Conservation (phyloP, 371 early-diverging fungal species). For the Syncephalastrum contaminatum region DNA sequence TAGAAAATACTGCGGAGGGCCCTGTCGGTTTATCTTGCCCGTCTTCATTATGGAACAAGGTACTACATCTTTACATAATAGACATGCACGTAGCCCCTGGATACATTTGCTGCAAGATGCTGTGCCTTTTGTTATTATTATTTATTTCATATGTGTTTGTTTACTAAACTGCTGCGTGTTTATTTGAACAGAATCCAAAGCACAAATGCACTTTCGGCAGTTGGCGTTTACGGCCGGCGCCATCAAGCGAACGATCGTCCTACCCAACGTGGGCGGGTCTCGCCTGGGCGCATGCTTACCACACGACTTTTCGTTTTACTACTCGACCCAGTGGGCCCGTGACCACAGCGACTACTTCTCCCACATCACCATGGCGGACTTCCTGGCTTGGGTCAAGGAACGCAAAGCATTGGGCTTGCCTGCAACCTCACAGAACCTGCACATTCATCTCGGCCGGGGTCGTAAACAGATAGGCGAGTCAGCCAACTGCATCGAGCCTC, state of each 20-base stretch:
- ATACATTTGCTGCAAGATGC: no score
- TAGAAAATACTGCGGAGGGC: conserved; percentile 36
- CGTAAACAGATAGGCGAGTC: conserved; percentile 14
- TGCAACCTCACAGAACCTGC: conserved; percentile 18
- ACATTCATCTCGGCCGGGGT: conserved; percentile 15
- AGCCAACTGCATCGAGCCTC: conserved; percentile 15
- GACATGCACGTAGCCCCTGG: neutral
- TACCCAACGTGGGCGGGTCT: conserved; percentile 33
- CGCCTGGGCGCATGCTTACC: conserved; percentile 34
- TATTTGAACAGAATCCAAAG: conserved; percentile 34
- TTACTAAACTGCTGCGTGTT: no score
- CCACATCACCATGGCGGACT: conserved; percentile 27
- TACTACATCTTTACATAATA: conserved; percentile 9
- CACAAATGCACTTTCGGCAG: conserved; percentile 41
- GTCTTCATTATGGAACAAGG: conserved; percentile 40
- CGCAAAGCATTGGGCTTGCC: conserved; percentile 19
- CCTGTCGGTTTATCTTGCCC: conserved; percentile 33
- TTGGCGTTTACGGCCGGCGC: conserved; percentile 31
- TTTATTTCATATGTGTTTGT: neutral
- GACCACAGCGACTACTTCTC: conserved; percentile 20
- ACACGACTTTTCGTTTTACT: conserved; percentile 32
- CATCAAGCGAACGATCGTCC: conserved; percentile 31
- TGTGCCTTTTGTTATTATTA: neutral
- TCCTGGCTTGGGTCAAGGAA: conserved; percentile 28
- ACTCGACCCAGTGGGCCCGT: conserved; percentile 21